phyloP scores from a whole-genome alignment of 179 eudicot species.

The Carnegiea gigantea region DNA sequence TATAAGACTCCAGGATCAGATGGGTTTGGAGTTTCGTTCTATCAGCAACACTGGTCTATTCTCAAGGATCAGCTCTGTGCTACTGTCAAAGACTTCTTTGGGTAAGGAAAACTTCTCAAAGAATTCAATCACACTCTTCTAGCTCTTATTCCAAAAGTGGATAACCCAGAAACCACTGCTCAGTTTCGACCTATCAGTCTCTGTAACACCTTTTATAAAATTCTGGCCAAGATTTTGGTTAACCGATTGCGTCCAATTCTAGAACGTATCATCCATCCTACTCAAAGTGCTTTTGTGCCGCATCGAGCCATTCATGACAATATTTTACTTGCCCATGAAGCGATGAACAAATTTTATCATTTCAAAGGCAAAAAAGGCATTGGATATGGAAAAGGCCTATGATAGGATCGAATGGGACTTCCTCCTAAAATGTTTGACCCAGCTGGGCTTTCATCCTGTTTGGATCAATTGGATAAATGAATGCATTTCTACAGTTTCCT shows the following conservation, averaged over 20 bases:
- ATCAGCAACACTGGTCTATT: background rate
- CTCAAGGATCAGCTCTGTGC: background rate
- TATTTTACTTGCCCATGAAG: too few species aligned
- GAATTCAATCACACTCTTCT: background rate
- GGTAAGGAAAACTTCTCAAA: background rate
- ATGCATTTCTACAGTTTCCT: background rate
- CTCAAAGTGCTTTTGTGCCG: too few species aligned
- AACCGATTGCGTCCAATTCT: background rate
- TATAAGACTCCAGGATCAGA: background rate
- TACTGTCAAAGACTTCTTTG: background rate
- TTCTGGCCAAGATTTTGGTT: background rate
- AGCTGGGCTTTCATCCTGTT: too few species aligned
- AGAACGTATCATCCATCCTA: background rate
- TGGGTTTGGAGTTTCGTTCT: background rate
- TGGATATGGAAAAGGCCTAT: too few species aligned
- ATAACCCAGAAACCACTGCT: background rate
- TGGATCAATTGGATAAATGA: too few species aligned
- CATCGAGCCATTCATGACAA: too few species aligned
- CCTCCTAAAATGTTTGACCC: too few species aligned
- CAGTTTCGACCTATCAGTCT: background rate
- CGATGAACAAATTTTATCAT: too few species aligned
- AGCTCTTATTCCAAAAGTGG: background rate
- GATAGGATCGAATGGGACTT: too few species aligned
- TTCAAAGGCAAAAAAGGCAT: background rate
- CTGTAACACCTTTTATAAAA: too few species aligned